Evolutionary conservation across 306 rosid genomes (phyloP), one percentile per base, ranked within the genome.

Genomic region (Begonia loranthoides): DNA sequence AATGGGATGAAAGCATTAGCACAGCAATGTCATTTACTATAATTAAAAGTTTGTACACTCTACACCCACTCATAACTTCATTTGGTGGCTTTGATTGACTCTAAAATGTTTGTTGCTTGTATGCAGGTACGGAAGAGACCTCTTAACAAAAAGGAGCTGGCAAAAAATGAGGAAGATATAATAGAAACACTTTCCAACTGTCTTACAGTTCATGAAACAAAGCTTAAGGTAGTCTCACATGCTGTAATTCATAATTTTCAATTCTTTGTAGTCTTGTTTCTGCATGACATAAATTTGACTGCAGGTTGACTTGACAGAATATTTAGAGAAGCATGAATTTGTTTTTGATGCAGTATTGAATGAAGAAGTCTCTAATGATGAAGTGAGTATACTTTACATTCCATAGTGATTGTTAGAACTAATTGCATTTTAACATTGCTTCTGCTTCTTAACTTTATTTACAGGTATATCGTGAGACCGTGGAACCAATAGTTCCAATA

Each of bases 91-190:
- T 28, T 28, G 6, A 28, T 55, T 28, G 39, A 41, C 57, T 24
- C 2, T 45, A 53, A 52, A 1, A 4, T 62, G 48, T 28, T 28
- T 44, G 55, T 60, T 46, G 43, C 45, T 24, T 69, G 41, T 28
- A 64, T 76, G 63, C 88, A 92, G 99, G 99, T 92, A 60, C 88
- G 99, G 56, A 92, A 92, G 69, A 83, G 99, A 62, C 99, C 99
- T 15, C 77, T 92, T 52, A 92, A 92, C 57, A 86, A 92, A 67
- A 92, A 87, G 69, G 99, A 92, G 66, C 63, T 87, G 59, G 83
- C 84, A 17, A 92, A 92, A 74, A 83, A 80, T 59, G 99, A 92
- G 76, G 96, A 80, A 79, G 99, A 92, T 66, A 92, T 92, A 17
- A 74, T 92, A 39, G 99, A 92, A 4, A 80, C 99, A 12, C 63